Evolutionary conservation across 2,329 filamentous ascomycete genomes (phyloP).

Genomic region (Monilinia laxa): DNA sequence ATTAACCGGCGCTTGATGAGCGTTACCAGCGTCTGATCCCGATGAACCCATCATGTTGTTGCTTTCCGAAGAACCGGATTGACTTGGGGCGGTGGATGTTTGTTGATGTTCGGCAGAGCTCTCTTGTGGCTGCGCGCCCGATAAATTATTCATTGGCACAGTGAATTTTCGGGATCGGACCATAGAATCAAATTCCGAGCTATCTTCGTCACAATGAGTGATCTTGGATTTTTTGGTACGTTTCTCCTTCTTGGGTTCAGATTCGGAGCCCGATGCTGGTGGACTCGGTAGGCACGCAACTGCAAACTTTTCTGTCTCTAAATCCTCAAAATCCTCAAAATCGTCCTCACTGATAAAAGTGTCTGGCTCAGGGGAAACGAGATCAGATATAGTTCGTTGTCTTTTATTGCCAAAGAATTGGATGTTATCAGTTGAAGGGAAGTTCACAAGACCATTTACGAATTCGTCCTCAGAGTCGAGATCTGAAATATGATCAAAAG

Average conservation of each 20-base stretch:
- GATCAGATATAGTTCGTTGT: slow-evolving; percentile 65
- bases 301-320: slow-evolving; percentile 63
- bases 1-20: slow-evolving; percentile 62
- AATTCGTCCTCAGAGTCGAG: slow-evolving; percentile 91
- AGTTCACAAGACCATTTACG: slow-evolving; percentile 69
- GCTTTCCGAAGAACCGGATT: slow-evolving; percentile 44
- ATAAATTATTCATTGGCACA: slow-evolving; percentile 39
- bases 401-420: slow-evolving; percentile 66
- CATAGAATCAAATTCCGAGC: slow-evolving; percentile 41
- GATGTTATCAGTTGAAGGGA: slow-evolving; percentile 58
- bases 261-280: slow-evolving; percentile 52
- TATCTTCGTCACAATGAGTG: slow-evolving; percentile 40
- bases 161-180: slow-evolving; percentile 41
- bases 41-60: slow-evolving; percentile 46
- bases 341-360: slow-evolving; percentile 75
- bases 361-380: slow-evolving; percentile 69
- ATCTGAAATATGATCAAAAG: slow-evolving; percentile 84
- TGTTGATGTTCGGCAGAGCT: slow-evolving; percentile 33
- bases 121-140: slow-evolving; percentile 37
- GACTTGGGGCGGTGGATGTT: slow-evolving; percentile 43
- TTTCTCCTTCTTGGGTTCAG: slow-evolving; percentile 56
- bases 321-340: slow-evolving; percentile 73
- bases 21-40: slow-evolving; percentile 41
- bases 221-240: slow-evolving; percentile 57
- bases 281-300: slow-evolving; percentile 64